Conservation (phyloP, 164 flowering plant species). For the Kalanchoe fedtschenkoi region DNA sequence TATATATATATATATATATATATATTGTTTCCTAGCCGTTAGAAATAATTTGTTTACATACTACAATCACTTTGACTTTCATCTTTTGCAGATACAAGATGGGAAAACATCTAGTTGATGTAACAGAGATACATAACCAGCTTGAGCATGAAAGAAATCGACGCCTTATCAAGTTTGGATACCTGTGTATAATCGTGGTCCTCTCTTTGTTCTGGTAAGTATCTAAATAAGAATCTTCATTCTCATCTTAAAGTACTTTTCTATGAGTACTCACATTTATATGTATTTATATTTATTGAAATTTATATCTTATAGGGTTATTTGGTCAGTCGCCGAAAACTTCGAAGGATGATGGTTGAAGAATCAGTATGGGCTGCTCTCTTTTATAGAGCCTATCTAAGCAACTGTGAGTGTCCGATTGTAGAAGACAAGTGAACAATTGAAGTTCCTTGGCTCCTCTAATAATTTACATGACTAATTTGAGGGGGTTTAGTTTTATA, state of each 20-base stretch:
- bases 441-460: too few relatives aligned
- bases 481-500: too few relatives aligned
- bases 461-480: too few relatives aligned
- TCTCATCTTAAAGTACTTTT: not conserved
- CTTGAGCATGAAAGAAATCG: conserved; percentile 56
- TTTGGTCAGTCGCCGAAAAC: not conserved
- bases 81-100: conserved; percentile 52
- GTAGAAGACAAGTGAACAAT: too few relatives aligned
- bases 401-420: too few relatives aligned
- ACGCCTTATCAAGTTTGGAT: conserved; percentile 47
- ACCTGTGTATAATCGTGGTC: not conserved
- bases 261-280: not conserved
- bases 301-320: not conserved
- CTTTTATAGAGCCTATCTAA: too few relatives aligned
- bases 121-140: conserved; percentile 76
- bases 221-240: not conserved
- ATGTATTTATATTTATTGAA: not conserved
- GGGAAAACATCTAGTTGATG: conserved; percentile 54
- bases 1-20: too few relatives aligned
- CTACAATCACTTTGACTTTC: too few relatives aligned
- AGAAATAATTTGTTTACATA: too few relatives aligned
- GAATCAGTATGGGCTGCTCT: too few relatives aligned
- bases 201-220: conserved; percentile 4
- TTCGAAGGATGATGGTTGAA: not conserved
- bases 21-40: conserved; percentile 14